phyloP scores from a whole-genome alignment of 441 rosid genomes.

The Pelargonium citronellum region DNA sequence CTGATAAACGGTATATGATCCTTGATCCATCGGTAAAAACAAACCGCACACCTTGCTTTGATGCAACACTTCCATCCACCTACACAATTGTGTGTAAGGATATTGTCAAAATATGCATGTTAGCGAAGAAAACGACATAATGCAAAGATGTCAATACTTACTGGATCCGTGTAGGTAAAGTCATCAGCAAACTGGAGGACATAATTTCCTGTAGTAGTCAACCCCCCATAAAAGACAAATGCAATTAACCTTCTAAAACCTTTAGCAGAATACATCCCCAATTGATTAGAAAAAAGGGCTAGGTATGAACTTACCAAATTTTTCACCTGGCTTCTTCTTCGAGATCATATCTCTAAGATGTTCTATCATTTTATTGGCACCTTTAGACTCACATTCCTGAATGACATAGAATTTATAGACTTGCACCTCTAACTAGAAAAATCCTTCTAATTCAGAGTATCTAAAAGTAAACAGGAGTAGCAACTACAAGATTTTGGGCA shows the following conservation, averaged over 20 bases:
- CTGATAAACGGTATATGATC: constrained; percentile 11
- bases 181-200: constrained; percentile 77
- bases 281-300: constrained; percentile 4
- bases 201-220: constrained; percentile 51
- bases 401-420: constrained; percentile 14
- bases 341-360: constrained; percentile 67
- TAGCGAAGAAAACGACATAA: constrained; percentile 6
- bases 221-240: constrained; percentile 10
- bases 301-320: constrained; percentile 45
- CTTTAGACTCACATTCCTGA: constrained; percentile 93
- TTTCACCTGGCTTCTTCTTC: constrained; percentile 62
- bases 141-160: constrained; percentile 35
- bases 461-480: constrained; percentile 1
- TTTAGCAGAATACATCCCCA: no score
- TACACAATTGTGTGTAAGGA: background rate
- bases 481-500: constrained; percentile 8
- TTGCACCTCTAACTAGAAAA: constrained; percentile 14
- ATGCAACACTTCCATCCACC: constrained; percentile 13
- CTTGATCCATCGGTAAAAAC: constrained; percentile 7
- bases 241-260: no score
- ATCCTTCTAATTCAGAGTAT: background rate
- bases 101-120: no score
- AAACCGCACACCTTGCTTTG: constrained; percentile 5
- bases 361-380: constrained; percentile 76
- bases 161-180: constrained; percentile 87